Evolutionary conservation across 140 eudicot species (phyloP).

Genomic region (Stevia rebaudiana): DNA sequence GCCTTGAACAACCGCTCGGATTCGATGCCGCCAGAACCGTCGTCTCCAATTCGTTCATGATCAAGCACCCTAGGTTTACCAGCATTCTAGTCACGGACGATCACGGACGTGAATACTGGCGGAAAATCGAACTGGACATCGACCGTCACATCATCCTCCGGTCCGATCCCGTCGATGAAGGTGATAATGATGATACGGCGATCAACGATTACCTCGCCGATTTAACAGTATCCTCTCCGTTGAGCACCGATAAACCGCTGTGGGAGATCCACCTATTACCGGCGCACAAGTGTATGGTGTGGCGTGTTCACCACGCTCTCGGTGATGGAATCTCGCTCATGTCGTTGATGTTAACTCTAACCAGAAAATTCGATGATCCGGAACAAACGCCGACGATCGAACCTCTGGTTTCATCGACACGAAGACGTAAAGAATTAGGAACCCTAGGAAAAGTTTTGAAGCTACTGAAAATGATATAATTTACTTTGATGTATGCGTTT

Average conservation of each 20-base stretch:
- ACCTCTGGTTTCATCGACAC: conserved; percentile 16
- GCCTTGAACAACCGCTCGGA: conserved; percentile 27
- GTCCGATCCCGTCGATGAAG: conserved; percentile 22
- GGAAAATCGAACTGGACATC: conserved; percentile 41
- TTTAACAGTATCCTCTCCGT: conserved; percentile 54
- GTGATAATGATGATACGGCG: conserved; percentile 32
- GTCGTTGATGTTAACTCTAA: conserved; percentile 53
- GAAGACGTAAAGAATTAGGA: neutral
- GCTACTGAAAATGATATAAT: conserved; percentile 36
- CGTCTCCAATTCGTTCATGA: conserved; percentile 36
- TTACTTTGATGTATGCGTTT: conserved; percentile 38
- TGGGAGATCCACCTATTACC: conserved; percentile 69
- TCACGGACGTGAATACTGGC: conserved; percentile 48
- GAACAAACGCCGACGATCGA: conserved; percentile 34
- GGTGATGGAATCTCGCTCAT: conserved; percentile 76
- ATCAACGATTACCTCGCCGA: conserved; percentile 63
- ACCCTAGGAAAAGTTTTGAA: conserved; percentile 15
- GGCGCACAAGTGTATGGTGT: conserved; percentile 47
- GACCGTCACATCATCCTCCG: conserved; percentile 54
- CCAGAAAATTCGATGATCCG: conserved; percentile 37
- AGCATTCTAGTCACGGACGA: conserved; percentile 48
- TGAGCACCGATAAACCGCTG: conserved; percentile 55
- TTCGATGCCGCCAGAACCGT: conserved; percentile 29
- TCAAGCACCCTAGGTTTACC: conserved; percentile 65
- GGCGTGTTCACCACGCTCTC: conserved; percentile 77